Base-by-base conservation (phyloP, 352 stramenopile genomes). In the Pythium apleroticum region DNA sequence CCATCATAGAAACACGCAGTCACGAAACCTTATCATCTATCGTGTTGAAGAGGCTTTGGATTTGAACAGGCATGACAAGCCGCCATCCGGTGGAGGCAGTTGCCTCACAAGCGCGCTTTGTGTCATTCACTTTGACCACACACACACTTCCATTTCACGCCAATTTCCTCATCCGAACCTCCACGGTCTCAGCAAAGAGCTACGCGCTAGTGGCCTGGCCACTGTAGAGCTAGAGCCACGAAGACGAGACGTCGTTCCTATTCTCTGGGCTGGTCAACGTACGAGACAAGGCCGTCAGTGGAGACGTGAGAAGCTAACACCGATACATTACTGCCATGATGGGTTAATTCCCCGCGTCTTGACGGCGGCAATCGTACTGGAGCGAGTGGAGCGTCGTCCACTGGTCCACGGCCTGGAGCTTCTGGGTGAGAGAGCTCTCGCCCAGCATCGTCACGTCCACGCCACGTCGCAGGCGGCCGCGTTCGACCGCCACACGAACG, bases 321-420 rank as follows among this genome's bases (percentile, higher is more conserved):
- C 33, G 12, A 41, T 17, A 41, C 12, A n/a, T n/a, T n/a, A n/a
- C n/a, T n/a, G n/a, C n/a, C n/a, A n/a, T 41, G 33, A 17, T 17
- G 0, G 33, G 22, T 58, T 25, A 58, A 27, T 46, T 45, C 27
- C 10, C 20, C 15, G 25, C 9, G 0, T 58, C 17, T 46, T 43
- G 24, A 39, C 49, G 59, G 2, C 22, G 50, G 39, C 52, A 65
- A 4, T 3, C 19, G 49, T 59, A 65, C 33, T 65, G 33, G 20
- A 65, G 28, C 22, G 59, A 65, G 22, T 35, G n/a, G 1, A 41
- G 20, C 33, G 59, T 65, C 22, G 33, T 33, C 59, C 59, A 65
- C 20, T 53, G 22, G 22, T 57, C 49, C n/a, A 65, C 59, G 17
- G 48, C 35, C 35, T 59, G 48, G 12, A 65, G 48, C 50, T 65